Base-by-base conservation (phyloP, 1,284 basidiomycete genomes). In the Apiotrichum mycotoxinovorans region DNA sequence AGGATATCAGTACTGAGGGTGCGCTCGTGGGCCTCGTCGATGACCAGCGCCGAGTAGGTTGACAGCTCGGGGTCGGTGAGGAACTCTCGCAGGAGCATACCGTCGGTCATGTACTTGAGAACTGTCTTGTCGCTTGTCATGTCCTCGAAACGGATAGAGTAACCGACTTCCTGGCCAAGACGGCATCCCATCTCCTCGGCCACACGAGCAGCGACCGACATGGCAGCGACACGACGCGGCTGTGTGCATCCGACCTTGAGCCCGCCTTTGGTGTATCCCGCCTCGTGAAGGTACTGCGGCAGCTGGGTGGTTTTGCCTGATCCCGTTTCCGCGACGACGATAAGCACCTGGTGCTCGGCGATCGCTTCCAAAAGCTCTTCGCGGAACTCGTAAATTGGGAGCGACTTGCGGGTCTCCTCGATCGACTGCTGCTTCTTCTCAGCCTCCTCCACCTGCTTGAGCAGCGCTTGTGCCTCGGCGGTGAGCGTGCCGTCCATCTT, bases 221-320 rank as follows among this genome's bases (percentile, higher is more conserved):
- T 98, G 33, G 96, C 96, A 4, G 96, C 96, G 15, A 99, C 96
- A 64, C 96, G 90, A 70, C 96, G 89, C 35, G 96, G 96, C 76
- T 99, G 96, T 0, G 96, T 99, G 72, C 96, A 99, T 0, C 94
- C 96, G 35, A 99, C 83, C 75, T 94, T 98, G 75, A 85, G 80
- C 9, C 95, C 94, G 64, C 85, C 83, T 22, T 85, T 83, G 4
- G 91, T 95, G 77, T 91, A 98, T 1, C 96, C 96, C 1, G 92
- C 93, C 80, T 98, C 96, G 73, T 97, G 91, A 7, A 98, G 84
- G 74, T 97, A 99, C 73, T 99, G 96, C 0, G 96, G 94, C 11
- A 99, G 81, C 75, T 99, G 96, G 0, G 96, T 98, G 1, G 96
- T 98, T 79, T 99, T 98, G 25, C 96, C 96, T 0, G 92, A 96